A percentile compares a stretch with the other conserved stretches of the same genome.
These are phyloP conservation scores for Camellia granthamiana DNA, from an alignment of 148 eudicot genomes.

Conservation along the genomic window DNA sequence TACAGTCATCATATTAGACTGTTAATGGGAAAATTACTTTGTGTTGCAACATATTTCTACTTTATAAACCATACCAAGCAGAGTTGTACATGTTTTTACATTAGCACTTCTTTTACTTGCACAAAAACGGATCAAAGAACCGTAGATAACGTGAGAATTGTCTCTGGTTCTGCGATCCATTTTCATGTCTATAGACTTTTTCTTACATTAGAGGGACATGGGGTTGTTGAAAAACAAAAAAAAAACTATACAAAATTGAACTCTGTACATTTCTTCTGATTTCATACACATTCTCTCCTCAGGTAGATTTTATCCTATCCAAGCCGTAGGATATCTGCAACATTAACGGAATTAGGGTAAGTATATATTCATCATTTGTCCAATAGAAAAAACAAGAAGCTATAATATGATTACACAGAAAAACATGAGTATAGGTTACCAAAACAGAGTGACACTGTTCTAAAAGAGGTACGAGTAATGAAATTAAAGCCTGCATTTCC, in stretches of 20 bases:
- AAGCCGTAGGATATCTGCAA: slow-evolving; percentile 51
- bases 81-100: neutral
- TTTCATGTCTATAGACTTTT: no score
- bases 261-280: slow-evolving; percentile 12
- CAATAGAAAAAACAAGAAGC: neutral
- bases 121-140: no score
- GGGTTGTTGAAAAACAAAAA: neutral
- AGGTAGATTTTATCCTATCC: slow-evolving; percentile 60
- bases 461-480: slow-evolving; percentile 52
- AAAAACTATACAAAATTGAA: slow-evolving; percentile 10
- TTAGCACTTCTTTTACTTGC: no score
- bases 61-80: neutral
- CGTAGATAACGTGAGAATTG: no score
- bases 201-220: slow-evolving; percentile 1
- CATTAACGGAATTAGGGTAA: neutral
- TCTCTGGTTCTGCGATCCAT: no score
- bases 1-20: neutral
- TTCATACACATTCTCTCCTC: slow-evolving; percentile 17
- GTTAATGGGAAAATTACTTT: neutral
- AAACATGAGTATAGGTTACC: slow-evolving; percentile 27
- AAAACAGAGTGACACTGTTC: slow-evolving; percentile 49
- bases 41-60: neutral
- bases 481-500: slow-evolving; percentile 42
- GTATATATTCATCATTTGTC: neutral
- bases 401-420: neutral